Percentiles rank a stretch among this genome's conserved stretches.
These are phyloP conservation scores for Erodium chrysanthum DNA, from an alignment of 441 rosid genomes.

Conservation along the genomic window DNA sequence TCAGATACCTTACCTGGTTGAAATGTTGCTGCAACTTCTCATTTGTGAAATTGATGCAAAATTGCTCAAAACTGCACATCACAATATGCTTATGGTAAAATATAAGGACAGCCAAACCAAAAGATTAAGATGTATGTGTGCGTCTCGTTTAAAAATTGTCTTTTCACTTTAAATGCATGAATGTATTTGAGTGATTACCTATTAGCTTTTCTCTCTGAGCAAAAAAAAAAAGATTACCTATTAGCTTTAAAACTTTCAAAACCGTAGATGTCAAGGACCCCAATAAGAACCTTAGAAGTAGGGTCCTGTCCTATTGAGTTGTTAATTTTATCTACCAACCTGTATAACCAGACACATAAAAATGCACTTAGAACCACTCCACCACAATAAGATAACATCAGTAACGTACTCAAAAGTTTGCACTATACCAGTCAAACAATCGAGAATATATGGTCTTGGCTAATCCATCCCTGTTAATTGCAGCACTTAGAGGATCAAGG, in stretches of 20 bases:
- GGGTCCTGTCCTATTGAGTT: constrained; percentile 74
- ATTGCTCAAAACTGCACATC: constrained; percentile 83
- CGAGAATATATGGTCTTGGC: constrained; percentile 80
- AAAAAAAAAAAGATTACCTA: no score
- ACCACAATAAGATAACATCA: constrained; percentile 1
- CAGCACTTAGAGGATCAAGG: constrained; percentile 78
- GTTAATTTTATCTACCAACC: constrained; percentile 74
- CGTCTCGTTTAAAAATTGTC: neutral
- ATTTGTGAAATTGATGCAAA: constrained; percentile 92
- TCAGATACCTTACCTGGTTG: constrained; percentile 57
- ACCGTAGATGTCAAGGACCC: constrained; percentile 84
- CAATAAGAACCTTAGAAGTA: constrained; percentile 58
- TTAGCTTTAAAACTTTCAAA: constrained; percentile 93
- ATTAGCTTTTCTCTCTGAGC: no score
- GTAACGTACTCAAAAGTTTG: neutral
- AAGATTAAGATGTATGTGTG: neutral
- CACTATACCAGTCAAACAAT: constrained; percentile 62
- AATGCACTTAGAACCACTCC: constrained; percentile 10
- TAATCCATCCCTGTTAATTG: constrained; percentile 60
- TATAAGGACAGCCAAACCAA: constrained; percentile 6
- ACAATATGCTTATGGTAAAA: constrained; percentile 18
- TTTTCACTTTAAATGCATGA: neutral
- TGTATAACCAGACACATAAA: constrained; percentile 25
- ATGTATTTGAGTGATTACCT: constrained; percentile 38
- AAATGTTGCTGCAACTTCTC: constrained; percentile 99